Conservation (phyloP, 129 eudicot species). For the Flaveria sonorensis region DNA sequence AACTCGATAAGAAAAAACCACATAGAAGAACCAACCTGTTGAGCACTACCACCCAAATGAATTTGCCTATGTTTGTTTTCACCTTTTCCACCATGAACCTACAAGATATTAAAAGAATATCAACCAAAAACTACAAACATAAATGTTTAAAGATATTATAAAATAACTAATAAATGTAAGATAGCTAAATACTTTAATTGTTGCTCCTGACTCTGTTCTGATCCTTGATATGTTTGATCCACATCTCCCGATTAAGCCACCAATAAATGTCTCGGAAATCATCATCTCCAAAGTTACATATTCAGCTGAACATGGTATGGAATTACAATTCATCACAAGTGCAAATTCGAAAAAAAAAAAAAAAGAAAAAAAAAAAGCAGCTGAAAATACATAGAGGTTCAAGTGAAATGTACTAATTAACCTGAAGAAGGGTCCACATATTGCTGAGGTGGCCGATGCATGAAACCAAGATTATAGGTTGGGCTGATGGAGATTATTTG, state of each 20-base stretch:
- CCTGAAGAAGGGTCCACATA: slow-evolving; percentile 82
- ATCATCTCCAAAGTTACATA: slow-evolving; percentile 78
- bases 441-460: slow-evolving; percentile 57
- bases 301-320: slow-evolving; percentile 62
- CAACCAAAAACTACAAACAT: not conserved
- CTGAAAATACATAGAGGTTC: not conserved
- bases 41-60: slow-evolving; percentile 81
- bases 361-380: not conserved
- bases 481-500: slow-evolving; percentile 93
- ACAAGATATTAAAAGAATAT: slow-evolving; percentile 23
- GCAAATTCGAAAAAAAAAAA: not conserved
- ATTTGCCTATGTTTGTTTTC: slow-evolving; percentile 89
- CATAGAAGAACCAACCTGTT: slow-evolving; percentile 56
- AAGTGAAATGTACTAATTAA: slow-evolving; percentile 35
- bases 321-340: slow-evolving; percentile 25
- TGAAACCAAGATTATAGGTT: slow-evolving; percentile 49
- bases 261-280: slow-evolving; percentile 81
- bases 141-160: slow-evolving; percentile 10
- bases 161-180: not conserved
- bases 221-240: slow-evolving; percentile 92
- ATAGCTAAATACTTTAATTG: slow-evolving; percentile 62
- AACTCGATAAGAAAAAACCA: not conserved
- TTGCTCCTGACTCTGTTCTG: slow-evolving; percentile 95
- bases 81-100: slow-evolving; percentile 97
- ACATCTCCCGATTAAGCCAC: slow-evolving; percentile 90